Evolutionary conservation across 495 filamentous ascomycete species (phyloP).

Genomic region (Staphylotrichum tortipilum): DNA sequence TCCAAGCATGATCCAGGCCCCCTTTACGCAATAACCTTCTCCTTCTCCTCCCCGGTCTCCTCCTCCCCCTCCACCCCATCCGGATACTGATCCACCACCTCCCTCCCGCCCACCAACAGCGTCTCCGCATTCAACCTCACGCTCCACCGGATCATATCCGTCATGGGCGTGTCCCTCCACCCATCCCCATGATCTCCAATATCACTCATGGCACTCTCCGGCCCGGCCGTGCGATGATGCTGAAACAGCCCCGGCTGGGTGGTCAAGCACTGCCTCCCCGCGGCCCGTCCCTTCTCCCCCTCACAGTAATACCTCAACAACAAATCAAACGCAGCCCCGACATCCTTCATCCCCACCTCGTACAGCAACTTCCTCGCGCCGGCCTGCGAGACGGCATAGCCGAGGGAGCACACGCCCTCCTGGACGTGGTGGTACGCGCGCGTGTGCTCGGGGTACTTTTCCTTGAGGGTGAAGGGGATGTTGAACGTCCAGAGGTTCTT

Average conservation of each 20-base stretch:
- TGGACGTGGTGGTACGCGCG: constrained; percentile 27
- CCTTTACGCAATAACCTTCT: too few species aligned
- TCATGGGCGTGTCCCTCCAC: constrained; percentile 11
- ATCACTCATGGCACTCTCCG: constrained; percentile 20
- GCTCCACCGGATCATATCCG: constrained; percentile 23
- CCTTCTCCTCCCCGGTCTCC: too few species aligned
- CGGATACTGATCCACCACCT: constrained; percentile 23
- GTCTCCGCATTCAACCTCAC: constrained; percentile 26
- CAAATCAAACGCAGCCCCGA: constrained; percentile 20
- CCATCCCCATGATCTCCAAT: constrained; percentile 25
- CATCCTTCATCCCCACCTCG: constrained; percentile 21
- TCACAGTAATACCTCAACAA: constrained; percentile 25
- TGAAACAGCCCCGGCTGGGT: constrained; percentile 24
- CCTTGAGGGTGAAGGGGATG: constrained; percentile 14
- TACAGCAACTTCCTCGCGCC: constrained; percentile 23
- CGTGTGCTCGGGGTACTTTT: constrained; percentile 26
- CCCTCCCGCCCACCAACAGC: constrained; percentile 18
- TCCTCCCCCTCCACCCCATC: too few species aligned
- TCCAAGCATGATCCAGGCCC: too few species aligned
- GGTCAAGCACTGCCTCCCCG: constrained; percentile 22
- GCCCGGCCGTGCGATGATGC: constrained; percentile 22
- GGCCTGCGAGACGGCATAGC: constrained; percentile 22
- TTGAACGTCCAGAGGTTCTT: constrained; percentile 24
- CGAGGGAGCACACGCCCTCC: constrained; percentile 26
- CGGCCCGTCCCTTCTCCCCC: constrained; percentile 11